phyloP scores from a whole-genome alignment of 306 rosid genomes.

The Prunus kanzakura region DNA sequence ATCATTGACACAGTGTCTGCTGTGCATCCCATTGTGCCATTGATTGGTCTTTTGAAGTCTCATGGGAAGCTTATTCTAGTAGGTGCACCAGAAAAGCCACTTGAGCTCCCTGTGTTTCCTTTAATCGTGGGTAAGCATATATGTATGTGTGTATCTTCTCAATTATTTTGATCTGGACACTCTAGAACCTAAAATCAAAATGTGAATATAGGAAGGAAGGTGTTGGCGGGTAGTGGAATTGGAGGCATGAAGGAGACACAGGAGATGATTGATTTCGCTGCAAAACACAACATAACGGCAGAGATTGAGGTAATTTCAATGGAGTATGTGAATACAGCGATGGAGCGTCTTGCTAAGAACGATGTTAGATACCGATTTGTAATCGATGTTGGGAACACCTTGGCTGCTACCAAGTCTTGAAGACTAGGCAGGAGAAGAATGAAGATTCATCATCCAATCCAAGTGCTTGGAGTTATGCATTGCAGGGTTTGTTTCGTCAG shows the following conservation, averaged over 20 bases:
- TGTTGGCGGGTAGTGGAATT: constrained; percentile 32
- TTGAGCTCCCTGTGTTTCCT: constrained; percentile 24
- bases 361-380: constrained; percentile 60
- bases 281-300: constrained; percentile 41
- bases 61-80: constrained; percentile 51
- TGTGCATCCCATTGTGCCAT: constrained; percentile 35
- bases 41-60: constrained; percentile 34
- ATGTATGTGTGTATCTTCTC: neutral
- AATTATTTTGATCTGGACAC: neutral
- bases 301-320: constrained; percentile 43
- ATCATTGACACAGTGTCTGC: constrained; percentile 48
- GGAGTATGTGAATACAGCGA: constrained; percentile 46
- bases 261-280: constrained; percentile 59
- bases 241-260: constrained; percentile 32
- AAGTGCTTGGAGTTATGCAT: neutral
- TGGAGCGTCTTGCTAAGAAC: constrained; percentile 41
- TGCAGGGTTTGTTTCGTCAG: neutral
- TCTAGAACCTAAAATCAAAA: neutral
- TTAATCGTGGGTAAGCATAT: constrained; percentile 5
- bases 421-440: neutral
- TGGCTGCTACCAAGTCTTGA: neutral
- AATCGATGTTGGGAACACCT: constrained; percentile 31
- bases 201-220: constrained; percentile 33
- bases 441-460: neutral
- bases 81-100: constrained; percentile 37